Evolutionary conservation across 805 yeast genomes (phyloP), one percentile per base, ranked within the genome.

Genomic region (Candida xyloterini): DNA sequence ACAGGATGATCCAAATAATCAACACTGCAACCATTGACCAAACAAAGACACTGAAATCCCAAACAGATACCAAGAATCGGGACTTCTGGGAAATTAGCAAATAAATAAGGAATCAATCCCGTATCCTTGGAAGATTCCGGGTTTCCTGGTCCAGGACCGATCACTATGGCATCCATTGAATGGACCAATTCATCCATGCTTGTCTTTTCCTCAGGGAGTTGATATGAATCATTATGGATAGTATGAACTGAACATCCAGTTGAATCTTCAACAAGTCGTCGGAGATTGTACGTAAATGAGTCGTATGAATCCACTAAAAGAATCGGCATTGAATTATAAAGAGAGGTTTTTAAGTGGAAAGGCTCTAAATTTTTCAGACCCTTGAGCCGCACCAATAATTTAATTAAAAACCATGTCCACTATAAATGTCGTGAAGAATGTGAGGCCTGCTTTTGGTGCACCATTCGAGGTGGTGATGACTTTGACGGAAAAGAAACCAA

Each of bases 131-230:
- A 54, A 51, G 67, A 65, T 1, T 64, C 60, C 0, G 99, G 99
- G 51, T 85, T 78, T 0, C 99, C 99, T 0, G 99, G 99, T 0
- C 99, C 99, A 0, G 99, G 99, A 0, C 99, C 99, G 7, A 93
- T 71, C 0, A 93, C 78, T 3, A 93, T 69, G 24, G 88, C 88
- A 42, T 84, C 87, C 49, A 87, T 79, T 7, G 66, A 55, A 0
- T 70, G 66, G 14, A 86, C 55, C 42, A 73, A 68, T 1, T 53
- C 43, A 5, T 51, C 49, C 34, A 84, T 65, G 23, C 67, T 68
- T 1, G 48, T 35, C 4, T 59, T 55, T 43, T 59, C 62, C 2
- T 48, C 43, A 3, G 62, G 55, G 1, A 62, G 38, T 7, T 60
- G 56, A 15, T 74, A 65, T 0, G 81, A 63, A 54, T 84, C 88